Conservation (phyloP, 2,329 filamentous ascomycete genomes). For the Stenocarpella maydis region DNA sequence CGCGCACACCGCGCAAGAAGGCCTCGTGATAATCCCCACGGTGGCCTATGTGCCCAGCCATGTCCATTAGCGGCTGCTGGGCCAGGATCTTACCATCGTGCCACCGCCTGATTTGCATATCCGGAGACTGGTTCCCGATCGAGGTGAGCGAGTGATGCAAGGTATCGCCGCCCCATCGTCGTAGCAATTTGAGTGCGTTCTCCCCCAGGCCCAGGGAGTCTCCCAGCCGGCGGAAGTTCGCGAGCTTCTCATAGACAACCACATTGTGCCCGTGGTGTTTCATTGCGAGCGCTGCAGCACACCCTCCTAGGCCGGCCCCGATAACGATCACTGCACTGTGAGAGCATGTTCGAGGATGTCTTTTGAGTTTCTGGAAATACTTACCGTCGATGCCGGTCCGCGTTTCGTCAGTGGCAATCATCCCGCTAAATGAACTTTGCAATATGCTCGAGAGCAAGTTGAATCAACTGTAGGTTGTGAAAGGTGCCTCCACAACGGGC, state of each 20-base stretch:
- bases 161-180: constrained; percentile 51
- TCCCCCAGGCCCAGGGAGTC: constrained; percentile 56
- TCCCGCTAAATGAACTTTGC: neutral
- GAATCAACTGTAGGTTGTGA: fast-evolving
- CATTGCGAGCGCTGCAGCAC: constrained; percentile 56
- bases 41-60: constrained; percentile 57
- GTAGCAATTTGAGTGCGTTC: constrained; percentile 55
- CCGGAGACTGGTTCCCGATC: constrained; percentile 56
- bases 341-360: neutral
- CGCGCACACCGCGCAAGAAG: constrained; percentile 49
- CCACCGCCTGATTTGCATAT: constrained; percentile 59
- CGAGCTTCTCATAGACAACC: constrained; percentile 54
- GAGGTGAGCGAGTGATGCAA: constrained; percentile 49
- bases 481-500: too few relatives aligned
- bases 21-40: constrained; percentile 54
- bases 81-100: constrained; percentile 55
- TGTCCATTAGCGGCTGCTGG: constrained; percentile 58
- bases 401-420: neutral
- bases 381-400: constrained; percentile 21
- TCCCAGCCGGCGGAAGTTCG: constrained; percentile 50
- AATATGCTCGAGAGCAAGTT: neutral
- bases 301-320: constrained; percentile 59
- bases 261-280: constrained; percentile 55
- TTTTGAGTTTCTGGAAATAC: neutral
- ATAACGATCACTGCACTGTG: constrained; percentile 52